Evolutionary conservation across 352 stramenopile genomes (phyloP), one percentile per base, ranked within the genome.

Genomic region (Hyphochytrium catenoides): DNA sequence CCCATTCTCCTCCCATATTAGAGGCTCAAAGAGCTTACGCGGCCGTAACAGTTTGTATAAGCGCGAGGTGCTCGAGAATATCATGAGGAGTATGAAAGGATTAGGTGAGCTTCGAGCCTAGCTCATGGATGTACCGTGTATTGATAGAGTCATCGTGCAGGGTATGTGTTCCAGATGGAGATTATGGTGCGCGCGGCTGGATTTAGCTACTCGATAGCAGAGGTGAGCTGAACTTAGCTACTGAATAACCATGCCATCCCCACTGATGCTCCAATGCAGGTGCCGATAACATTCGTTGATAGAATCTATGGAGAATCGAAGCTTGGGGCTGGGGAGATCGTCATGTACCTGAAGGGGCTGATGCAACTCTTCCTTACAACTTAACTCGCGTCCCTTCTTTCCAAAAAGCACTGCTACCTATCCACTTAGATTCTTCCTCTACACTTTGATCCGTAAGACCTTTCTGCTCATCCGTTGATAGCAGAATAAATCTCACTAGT

Each of bases 131-230:
- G 12, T 9, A 8, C 36, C 23, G 9, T 12, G 11, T 35, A 14
- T 8, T 44, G n/a, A 36, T 14, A 43, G 31, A 17, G 44, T 30
- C 12, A 30, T 30, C 12, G 15, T 30, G 26, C 12, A 40, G 88
- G 87, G 22, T 98, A 98, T 62, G 87, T 95, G 14, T 98, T 98
- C 60, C 88, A 98, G 59, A 98, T 98, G 90, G 88, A 98, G 54
- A 93, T 97, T 44, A 71, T 96, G 32, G 79, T 97, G 28, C 65
- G 84, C 32, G 82, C 85, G n/a, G 70, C 76, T 33, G 63, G 90
- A 37, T 63, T 66, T 39, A 59, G 78, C 16, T 94, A 89, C 54
- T 65, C 50, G 19, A 86, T 98, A 41, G 73, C 52, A 23, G 88
- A 98, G 52, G 82, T 15, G 15, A 30, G 12, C 15, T 30, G 12